Evolutionary conservation across 805 yeast species (phyloP).

Genomic region (Candida pini): DNA sequence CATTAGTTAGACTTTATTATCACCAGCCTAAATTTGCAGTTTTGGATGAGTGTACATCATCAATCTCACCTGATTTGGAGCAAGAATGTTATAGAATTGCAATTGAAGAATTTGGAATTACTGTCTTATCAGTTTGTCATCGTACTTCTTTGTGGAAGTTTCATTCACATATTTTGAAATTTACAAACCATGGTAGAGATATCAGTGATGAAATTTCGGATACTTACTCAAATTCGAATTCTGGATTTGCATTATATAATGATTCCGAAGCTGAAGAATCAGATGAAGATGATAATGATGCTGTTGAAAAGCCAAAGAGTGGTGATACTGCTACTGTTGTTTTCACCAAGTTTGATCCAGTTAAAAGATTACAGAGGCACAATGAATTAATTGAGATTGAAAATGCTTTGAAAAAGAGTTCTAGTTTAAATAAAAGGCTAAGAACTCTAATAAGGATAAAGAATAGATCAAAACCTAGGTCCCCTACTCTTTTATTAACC

Average conservation of each 20-base stretch:
- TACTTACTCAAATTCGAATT: not conserved
- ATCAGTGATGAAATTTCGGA: not conserved
- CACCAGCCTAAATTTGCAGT: conserved; percentile 93
- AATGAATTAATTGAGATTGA: conserved; percentile 72
- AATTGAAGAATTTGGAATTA: conserved; percentile 62
- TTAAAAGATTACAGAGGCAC: conserved; percentile 65
- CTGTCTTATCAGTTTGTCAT: conserved; percentile 87
- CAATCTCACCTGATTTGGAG: conserved; percentile 88
- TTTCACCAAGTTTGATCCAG: conserved; percentile 63
- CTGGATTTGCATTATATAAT: not conserved
- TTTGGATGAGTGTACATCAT: conserved; percentile 92
- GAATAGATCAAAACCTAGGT: conserved; percentile 8
- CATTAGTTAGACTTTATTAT: conserved; percentile 88
- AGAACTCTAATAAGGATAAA: conserved; percentile 40
- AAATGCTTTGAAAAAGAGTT: conserved; percentile 63
- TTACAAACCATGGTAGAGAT: conserved; percentile 23
- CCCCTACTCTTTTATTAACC: no score
- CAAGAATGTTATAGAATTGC: conserved; percentile 84
- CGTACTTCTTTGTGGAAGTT: conserved; percentile 90
- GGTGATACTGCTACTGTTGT: conserved; percentile 22
- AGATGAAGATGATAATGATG: conserved; percentile 6
- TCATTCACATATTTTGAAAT: conserved; percentile 75
- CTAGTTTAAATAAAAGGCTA: conserved; percentile 60
- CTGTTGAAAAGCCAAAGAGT: conserved; percentile 69
- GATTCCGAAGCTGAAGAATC: not conserved